Percentiles rank a stretch among this genome's conserved stretches.
Conservation (phyloP, 2,329 filamentous ascomycete species). For the Alternaria sp. region DNA sequence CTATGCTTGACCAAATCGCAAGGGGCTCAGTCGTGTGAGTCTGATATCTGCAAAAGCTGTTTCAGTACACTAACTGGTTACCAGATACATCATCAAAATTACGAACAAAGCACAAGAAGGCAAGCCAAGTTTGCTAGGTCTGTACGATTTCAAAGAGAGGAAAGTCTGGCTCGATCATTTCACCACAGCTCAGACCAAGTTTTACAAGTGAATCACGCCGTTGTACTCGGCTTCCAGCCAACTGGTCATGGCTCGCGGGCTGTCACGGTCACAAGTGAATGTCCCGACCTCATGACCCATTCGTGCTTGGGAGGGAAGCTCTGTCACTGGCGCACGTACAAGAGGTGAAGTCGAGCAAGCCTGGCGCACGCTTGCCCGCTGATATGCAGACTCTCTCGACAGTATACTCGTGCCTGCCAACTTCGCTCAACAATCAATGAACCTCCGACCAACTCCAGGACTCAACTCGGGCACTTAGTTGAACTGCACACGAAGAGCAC, state of each 20-base stretch:
- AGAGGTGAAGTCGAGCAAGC: background rate
- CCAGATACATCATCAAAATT: constrained; percentile 32
- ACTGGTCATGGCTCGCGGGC: background rate
- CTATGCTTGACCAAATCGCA: constrained; percentile 41
- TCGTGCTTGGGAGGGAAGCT: background rate
- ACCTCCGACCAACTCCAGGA: background rate
- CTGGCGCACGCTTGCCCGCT: background rate
- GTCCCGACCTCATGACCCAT: background rate
- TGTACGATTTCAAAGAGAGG: constrained; percentile 26
- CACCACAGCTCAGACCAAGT: background rate
- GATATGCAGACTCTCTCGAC: background rate
- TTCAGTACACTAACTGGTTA: background rate
- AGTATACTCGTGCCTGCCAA: background rate
- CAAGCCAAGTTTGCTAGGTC: constrained; percentile 35
- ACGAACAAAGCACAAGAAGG: constrained; percentile 18
- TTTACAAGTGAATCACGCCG: background rate
- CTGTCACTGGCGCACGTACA: background rate
- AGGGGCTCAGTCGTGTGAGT: constrained; percentile 31
- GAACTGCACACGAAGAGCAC: background rate
- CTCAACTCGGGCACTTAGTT: background rate
- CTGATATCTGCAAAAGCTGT: background rate
- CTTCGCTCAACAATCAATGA: background rate
- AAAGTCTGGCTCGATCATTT: constrained; percentile 32
- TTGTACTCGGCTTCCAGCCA: background rate
- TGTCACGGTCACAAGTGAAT: background rate